These are phyloP conservation scores for Talaromyces sp. DNA, from an alignment of 2,329 filamentous ascomycete genomes.

Conservation along the genomic window DNA sequence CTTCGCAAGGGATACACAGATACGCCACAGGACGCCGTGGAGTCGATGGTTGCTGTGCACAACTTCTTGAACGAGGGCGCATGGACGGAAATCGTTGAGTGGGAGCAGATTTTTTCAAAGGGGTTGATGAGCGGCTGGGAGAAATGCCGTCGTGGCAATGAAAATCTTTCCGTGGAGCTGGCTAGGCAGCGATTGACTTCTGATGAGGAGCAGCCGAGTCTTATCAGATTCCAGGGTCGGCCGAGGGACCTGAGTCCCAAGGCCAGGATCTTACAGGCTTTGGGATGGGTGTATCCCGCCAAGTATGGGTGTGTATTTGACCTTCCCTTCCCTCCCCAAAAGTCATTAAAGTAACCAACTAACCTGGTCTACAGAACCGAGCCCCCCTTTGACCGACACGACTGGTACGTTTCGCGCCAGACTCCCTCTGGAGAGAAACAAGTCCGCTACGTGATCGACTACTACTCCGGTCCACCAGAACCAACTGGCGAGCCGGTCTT, in stretches of 20 bases:
- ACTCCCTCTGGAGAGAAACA: constrained; percentile 64
- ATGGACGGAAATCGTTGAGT: constrained; percentile 89
- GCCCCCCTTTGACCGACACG: constrained; percentile 91
- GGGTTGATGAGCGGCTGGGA: constrained; percentile 70
- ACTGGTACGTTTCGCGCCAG: constrained; percentile 85
- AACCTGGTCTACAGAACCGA: constrained; percentile 52
- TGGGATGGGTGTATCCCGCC: constrained; percentile 73
- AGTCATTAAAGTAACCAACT: too few relatives aligned
- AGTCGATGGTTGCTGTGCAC: constrained; percentile 95
- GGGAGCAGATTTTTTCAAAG: constrained; percentile 78
- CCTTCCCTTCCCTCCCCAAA: too few relatives aligned
- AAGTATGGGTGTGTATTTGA: constrained; percentile 65
- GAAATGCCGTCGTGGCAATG: constrained; percentile 68
- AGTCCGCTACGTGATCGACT: constrained; percentile 93
- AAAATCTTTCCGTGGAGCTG: constrained; percentile 53
- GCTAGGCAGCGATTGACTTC: constrained; percentile 44
- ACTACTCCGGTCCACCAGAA: constrained; percentile 80
- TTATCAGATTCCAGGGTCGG: constrained; percentile 82
- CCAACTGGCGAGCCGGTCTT: constrained; percentile 88
- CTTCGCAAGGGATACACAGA: constrained; percentile 93
- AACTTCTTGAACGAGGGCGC: constrained; percentile 98
- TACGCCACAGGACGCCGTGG: constrained; percentile 86
- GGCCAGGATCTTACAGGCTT: constrained; percentile 72
- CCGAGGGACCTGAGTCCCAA: constrained; percentile 90
- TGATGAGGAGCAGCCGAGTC: constrained; percentile 52